Percentiles rank a stretch among this genome's conserved stretches.
phyloP scores from a whole-genome alignment of 2,329 filamentous ascomycete species.

The Aspergillus persii region DNA sequence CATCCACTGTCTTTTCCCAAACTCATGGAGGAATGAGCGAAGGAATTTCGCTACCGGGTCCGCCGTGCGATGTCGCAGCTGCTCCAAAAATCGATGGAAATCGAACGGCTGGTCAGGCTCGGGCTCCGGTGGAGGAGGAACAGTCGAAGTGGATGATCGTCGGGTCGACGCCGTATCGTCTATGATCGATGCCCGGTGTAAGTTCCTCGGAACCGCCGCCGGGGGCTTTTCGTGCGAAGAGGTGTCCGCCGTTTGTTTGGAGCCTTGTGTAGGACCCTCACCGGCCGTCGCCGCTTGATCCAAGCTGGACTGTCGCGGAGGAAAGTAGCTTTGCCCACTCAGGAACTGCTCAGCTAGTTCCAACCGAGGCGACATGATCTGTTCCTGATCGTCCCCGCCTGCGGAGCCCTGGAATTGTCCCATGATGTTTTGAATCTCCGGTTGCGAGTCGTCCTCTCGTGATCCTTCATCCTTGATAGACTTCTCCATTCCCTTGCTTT shows the following conservation, averaged over 20 bases:
- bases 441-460: slow-evolving; percentile 67
- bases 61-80: slow-evolving; percentile 93
- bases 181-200: slow-evolving; percentile 20
- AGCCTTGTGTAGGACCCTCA: slow-evolving; percentile 22
- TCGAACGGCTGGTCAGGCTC: slow-evolving; percentile 90
- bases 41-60: slow-evolving; percentile 95
- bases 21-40: slow-evolving; percentile 90
- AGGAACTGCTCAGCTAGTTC: slow-evolving; percentile 79
- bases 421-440: slow-evolving; percentile 97
- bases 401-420: slow-evolving; percentile 82
- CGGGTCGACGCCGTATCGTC: slow-evolving; percentile 29
- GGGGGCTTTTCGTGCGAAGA: slow-evolving; percentile 22
- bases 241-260: slow-evolving; percentile 17
- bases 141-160: slow-evolving; percentile 36
- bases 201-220: slow-evolving; percentile 26
- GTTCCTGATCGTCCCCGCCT: slow-evolving; percentile 69
- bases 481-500: slow-evolving; percentile 39
- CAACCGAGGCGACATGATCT: slow-evolving; percentile 87
- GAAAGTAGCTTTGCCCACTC: slow-evolving; percentile 65
- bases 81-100: slow-evolving; percentile 94
- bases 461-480: slow-evolving; percentile 59
- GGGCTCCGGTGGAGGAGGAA: slow-evolving; percentile 69
- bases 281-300: slow-evolving; percentile 60
- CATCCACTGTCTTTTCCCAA: slow-evolving; percentile 98
- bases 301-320: slow-evolving; percentile 81